These are phyloP conservation scores for Rhexocercosporidium sp. DNA, from an alignment of 2,329 filamentous ascomycete genomes.

Conservation along the genomic window DNA sequence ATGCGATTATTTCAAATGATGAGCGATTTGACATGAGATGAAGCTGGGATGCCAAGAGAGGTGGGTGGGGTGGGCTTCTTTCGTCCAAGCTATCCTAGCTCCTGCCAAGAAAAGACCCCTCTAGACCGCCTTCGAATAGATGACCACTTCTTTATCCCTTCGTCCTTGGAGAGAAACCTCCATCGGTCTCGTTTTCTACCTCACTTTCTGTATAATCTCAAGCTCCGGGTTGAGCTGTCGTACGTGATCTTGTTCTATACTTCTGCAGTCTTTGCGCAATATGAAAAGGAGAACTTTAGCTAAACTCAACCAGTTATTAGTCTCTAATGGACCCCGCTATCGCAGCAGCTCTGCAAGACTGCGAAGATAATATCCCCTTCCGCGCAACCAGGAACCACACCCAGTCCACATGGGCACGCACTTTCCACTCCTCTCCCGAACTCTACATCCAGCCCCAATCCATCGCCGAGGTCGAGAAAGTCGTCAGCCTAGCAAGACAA, in stretches of 20 bases:
- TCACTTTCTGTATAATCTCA: neutral
- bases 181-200: neutral
- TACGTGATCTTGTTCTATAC: neutral
- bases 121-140: neutral
- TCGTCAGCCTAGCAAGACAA: constrained; percentile 78
- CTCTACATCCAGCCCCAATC: constrained; percentile 87
- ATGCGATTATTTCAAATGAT: neutral
- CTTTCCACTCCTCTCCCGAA: constrained; percentile 87
- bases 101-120: neutral
- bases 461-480: constrained; percentile 81
- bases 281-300: neutral
- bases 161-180: neutral
- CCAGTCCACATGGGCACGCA: constrained; percentile 94
- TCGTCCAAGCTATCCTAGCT: neutral
- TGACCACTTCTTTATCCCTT: constrained; percentile 1
- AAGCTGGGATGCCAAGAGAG: neutral
- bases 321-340: constrained; percentile 49
- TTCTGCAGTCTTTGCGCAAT: neutral
- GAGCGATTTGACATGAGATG: neutral
- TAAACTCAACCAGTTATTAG: neutral
- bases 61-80: neutral
- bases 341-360: constrained; percentile 59
- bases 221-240: neutral
- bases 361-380: constrained; percentile 73
- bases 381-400: constrained; percentile 73